These are phyloP conservation scores for Arabidopsis arenosa DNA, from an alignment of 345 rosid genomes.

Conservation along the genomic window DNA sequence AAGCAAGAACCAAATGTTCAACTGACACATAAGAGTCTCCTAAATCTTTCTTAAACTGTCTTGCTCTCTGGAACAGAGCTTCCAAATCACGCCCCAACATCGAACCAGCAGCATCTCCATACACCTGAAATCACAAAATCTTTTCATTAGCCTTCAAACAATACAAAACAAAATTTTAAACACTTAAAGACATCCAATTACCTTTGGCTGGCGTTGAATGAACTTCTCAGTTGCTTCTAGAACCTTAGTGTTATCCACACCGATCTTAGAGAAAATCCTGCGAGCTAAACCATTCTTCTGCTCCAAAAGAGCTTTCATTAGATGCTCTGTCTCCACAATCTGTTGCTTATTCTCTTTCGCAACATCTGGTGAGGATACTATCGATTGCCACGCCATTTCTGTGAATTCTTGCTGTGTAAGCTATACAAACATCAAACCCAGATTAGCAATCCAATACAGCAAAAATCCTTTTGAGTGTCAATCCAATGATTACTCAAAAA, in stretches of 20 bases:
- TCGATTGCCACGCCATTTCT: conserved; percentile 99
- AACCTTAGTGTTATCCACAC: conserved; percentile 88
- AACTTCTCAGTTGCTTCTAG: conserved; percentile 89
- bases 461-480: not conserved
- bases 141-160: conserved; percentile 1
- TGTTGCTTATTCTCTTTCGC: conserved; percentile 97
- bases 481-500: not conserved
- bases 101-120: conserved; percentile 86
- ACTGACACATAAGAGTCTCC: conserved; percentile 93
- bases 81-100: conserved; percentile 98
- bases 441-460: conserved; percentile 6
- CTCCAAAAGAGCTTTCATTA: conserved; percentile 91
- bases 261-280: conserved; percentile 79
- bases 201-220: conserved; percentile 97
- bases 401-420: conserved; percentile 95
- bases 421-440: conserved; percentile 48
- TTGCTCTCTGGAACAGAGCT: conserved; percentile 78
- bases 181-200: conserved; percentile 19
- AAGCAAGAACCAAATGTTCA: conserved; percentile 95
- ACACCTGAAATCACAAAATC: conserved; percentile 55
- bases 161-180: not conserved
- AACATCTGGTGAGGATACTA: conserved; percentile 91
- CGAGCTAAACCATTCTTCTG: conserved; percentile 99
- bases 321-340: conserved; percentile 97
- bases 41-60: conserved; percentile 85